Conservation (phyloP, 257 asterid species). For the Penstemon davidsonii region DNA sequence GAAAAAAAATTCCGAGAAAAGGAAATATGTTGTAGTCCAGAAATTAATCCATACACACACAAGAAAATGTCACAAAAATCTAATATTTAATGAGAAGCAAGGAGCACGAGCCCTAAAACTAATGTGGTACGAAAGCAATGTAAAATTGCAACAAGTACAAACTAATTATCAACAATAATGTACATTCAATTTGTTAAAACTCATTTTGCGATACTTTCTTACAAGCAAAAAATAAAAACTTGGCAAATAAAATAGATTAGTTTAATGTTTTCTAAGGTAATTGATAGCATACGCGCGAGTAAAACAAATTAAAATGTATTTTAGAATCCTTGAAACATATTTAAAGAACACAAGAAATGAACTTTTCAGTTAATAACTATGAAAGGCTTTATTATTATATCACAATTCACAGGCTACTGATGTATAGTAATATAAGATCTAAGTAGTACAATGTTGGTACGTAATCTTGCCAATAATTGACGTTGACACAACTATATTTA, state of each 20-base stretch:
- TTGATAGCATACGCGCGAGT: no score
- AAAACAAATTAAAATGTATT: no score
- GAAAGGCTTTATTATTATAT: background rate
- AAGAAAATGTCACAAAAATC: background rate
- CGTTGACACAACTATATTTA: background rate
- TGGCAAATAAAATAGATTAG: no score
- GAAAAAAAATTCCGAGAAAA: no score
- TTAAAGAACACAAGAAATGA: no score
- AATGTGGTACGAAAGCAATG: background rate
- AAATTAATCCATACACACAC: background rate
- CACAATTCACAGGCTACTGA: background rate
- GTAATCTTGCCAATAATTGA: background rate
- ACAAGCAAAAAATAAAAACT: no score
- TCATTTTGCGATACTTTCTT: no score
- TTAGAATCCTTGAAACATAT: no score
- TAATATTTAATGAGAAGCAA: constrained; percentile 31
- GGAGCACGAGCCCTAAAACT: constrained; percentile 26
- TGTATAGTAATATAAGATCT: constrained; percentile 12
- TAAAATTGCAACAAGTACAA: background rate
- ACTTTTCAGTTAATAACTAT: background rate
- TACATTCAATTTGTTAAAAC: no score
- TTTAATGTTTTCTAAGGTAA: no score
- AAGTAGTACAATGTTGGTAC: background rate
- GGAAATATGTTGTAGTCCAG: no score
- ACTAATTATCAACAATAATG: no score